These are phyloP conservation scores for Hyphopichia buzzinii DNA, from an alignment of 1,139 yeast species.

Conservation along the genomic window DNA sequence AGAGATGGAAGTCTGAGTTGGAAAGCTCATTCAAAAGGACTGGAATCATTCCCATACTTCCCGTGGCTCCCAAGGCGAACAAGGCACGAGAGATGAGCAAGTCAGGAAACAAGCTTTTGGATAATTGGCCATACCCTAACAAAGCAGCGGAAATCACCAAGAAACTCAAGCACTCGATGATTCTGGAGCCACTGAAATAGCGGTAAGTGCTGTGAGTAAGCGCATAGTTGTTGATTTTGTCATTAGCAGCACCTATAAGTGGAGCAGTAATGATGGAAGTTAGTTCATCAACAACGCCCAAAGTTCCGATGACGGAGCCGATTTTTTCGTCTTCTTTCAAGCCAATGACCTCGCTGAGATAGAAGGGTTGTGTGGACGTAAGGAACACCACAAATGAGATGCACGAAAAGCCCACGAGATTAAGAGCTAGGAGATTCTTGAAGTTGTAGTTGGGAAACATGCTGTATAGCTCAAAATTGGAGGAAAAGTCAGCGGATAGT, in stretches of 20 bases:
- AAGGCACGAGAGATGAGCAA: conserved; percentile 50
- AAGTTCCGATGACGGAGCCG: conserved; percentile 57
- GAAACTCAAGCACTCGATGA: conserved; percentile 50
- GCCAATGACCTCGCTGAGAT: conserved; percentile 54
- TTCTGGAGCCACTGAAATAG: conserved; percentile 46
- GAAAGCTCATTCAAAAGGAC: conserved; percentile 54
- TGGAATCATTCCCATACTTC: conserved; percentile 50
- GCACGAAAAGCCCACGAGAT: conserved; percentile 44
- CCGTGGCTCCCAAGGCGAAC: conserved; percentile 59
- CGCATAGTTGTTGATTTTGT: conserved; percentile 35
- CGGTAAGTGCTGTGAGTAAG: conserved; percentile 4
- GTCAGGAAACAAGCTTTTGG: conserved; percentile 37
- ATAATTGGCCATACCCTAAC: conserved; percentile 44
- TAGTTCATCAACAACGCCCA: conserved; percentile 65
- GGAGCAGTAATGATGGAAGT: conserved; percentile 57
- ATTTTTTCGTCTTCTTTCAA: conserved; percentile 31
- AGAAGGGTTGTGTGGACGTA: conserved; percentile 67
- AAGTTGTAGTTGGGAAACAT: conserved; percentile 11
- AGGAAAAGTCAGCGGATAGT: background rate
- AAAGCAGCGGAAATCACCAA: conserved; percentile 46
- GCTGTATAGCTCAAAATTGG: conserved; percentile 2
- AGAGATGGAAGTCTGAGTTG: conserved; percentile 40
- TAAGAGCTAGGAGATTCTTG: conserved; percentile 23
- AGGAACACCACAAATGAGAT: conserved; percentile 66
- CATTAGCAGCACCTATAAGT: conserved; percentile 61